phyloP scores from a whole-genome alignment of 2,329 filamentous ascomycete genomes.

The Lizonia empirigonia region DNA sequence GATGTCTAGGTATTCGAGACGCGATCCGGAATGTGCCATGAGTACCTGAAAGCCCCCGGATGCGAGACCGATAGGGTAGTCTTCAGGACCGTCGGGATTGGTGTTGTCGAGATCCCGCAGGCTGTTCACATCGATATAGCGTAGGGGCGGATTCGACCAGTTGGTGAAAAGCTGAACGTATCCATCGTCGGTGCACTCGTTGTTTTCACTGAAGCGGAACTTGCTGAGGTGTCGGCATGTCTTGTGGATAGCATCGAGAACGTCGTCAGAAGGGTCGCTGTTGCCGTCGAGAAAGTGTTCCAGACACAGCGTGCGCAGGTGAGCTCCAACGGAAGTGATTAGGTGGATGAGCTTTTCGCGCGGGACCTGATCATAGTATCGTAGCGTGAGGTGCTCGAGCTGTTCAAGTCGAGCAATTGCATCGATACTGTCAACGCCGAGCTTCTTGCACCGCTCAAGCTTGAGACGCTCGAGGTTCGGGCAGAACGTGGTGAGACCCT shows the following conservation, averaged over 20 bases:
- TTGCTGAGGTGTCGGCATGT: slow-evolving; percentile 73
- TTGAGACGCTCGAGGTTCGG: slow-evolving; percentile 76
- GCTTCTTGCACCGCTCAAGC: slow-evolving; percentile 76
- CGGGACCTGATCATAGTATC: slow-evolving; percentile 64
- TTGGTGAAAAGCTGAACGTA: slow-evolving; percentile 73
- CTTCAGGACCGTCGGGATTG: slow-evolving; percentile 67
- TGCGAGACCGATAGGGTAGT: slow-evolving; percentile 70
- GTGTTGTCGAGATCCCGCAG: slow-evolving; percentile 77
- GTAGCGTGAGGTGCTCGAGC: slow-evolving; percentile 77
- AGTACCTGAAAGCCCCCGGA: slow-evolving; percentile 77
- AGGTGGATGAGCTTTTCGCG: slow-evolving; percentile 65
- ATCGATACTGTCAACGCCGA: slow-evolving; percentile 69
- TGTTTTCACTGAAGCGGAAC: slow-evolving; percentile 80
- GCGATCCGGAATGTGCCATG: slow-evolving; percentile 79
- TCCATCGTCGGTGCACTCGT: slow-evolving; percentile 73
- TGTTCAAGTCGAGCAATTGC: slow-evolving; percentile 66
- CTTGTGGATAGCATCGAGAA: slow-evolving; percentile 73
- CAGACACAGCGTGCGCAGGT: slow-evolving; percentile 78
- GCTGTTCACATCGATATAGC: slow-evolving; percentile 74
- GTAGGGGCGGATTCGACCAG: slow-evolving; percentile 76
- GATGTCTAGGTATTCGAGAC: slow-evolving; percentile 73
- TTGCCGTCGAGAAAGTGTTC: slow-evolving; percentile 70
- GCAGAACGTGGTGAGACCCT: slow-evolving; percentile 67
- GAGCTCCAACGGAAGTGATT: slow-evolving; percentile 65
- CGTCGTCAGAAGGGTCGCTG: slow-evolving; percentile 56